Percentiles rank a stretch among this genome's conserved stretches.
Conservation (phyloP, 2,329 filamentous ascomycete species). For the Arthrobotrys entomopaga region DNA sequence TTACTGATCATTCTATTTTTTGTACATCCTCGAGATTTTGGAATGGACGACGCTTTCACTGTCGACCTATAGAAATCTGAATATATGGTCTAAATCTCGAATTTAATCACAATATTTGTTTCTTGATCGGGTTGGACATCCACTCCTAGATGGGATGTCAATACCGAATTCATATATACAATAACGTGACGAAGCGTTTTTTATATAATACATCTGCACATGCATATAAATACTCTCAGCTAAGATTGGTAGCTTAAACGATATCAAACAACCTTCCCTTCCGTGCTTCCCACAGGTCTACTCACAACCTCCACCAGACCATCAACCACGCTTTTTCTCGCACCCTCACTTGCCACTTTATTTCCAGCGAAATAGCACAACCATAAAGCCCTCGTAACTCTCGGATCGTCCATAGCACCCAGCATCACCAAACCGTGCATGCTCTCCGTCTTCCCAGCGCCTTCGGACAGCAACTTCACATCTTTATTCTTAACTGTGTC, state of each 20-base stretch:
- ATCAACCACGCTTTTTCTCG: slow-evolving; percentile 82
- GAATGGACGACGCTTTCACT: no score
- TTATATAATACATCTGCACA: no score
- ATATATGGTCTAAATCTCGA: no score
- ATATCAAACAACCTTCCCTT: slow-evolving; percentile 74
- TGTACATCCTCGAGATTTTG: no score
- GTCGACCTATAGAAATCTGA: no score
- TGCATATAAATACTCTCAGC: no score
- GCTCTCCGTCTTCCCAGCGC: slow-evolving; percentile 63
- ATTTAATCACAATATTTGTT: no score
- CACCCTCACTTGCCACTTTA: slow-evolving; percentile 84
- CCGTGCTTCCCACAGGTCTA: slow-evolving; percentile 85
- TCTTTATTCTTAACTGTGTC: slow-evolving; percentile 65
- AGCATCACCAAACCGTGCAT: slow-evolving; percentile 66
- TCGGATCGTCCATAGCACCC: slow-evolving; percentile 79
- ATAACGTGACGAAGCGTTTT: no score
- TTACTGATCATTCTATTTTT: no score
- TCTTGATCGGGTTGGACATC: no score
- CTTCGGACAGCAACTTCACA: slow-evolving; percentile 60
- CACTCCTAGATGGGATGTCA: no score
- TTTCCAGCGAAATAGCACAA: slow-evolving; percentile 87
- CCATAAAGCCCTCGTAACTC: slow-evolving; percentile 84
- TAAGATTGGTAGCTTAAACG: not conserved
- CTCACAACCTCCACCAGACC: slow-evolving; percentile 89
- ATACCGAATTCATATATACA: no score